phyloP scores from a whole-genome alignment of 257 asterid genomes.

The Solanum microdontum region DNA sequence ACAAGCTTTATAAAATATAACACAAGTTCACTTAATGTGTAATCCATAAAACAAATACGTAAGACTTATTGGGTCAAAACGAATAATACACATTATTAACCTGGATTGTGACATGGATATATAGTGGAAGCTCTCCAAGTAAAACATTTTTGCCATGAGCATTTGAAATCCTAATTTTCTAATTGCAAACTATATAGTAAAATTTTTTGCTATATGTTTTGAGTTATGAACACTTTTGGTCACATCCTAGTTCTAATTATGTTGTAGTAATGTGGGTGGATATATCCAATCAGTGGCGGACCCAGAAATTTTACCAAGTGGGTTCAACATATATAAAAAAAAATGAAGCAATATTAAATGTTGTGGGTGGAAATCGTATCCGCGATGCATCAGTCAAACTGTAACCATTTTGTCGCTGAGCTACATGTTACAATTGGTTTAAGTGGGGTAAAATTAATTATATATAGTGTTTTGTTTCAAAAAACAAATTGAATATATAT shows the following conservation, averaged over 20 bases:
- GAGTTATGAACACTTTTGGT: background rate
- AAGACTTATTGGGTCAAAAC: background rate
- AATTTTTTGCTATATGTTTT: background rate
- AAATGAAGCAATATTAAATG: too few relatives aligned
- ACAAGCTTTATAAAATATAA: background rate
- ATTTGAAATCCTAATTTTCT: background rate
- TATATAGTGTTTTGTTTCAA: too few relatives aligned
- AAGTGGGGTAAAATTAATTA: too few relatives aligned
- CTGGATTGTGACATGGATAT: background rate
- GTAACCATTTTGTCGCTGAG: too few relatives aligned
- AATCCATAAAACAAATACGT: background rate
- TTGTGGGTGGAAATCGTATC: too few relatives aligned
- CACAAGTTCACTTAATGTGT: background rate
- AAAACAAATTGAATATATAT: too few relatives aligned
- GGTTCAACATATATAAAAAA: too few relatives aligned
- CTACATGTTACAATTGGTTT: too few relatives aligned
- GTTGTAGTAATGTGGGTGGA: background rate
- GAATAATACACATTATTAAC: background rate
- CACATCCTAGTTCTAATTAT: background rate
- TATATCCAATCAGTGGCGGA: background rate
- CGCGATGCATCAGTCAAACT: too few relatives aligned
- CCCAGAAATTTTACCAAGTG: too few relatives aligned
- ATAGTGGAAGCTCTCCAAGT: background rate
- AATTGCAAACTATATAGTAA: background rate
- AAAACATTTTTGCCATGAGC: background rate